A percentile compares a stretch with the other conserved stretches of the same genome.
Evolutionary conservation across 129 eudicot species (phyloP).

Genomic region (Tagetes erecta): DNA sequence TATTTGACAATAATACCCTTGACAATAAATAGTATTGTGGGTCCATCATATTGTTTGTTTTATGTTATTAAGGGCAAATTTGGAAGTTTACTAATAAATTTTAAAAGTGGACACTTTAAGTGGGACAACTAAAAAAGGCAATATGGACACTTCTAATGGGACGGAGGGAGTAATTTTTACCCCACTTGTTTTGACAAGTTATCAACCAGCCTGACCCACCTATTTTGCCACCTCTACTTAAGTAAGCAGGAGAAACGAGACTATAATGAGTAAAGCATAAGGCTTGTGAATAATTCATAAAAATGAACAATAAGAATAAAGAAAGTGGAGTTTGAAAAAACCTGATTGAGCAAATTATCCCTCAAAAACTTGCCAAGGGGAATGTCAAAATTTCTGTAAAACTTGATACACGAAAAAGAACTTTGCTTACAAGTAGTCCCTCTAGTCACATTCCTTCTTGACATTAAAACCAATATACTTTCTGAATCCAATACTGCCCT

Average conservation of each 20-base stretch:
- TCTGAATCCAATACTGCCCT: slow-evolving; percentile 63
- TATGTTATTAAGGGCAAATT: no score
- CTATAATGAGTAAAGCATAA: slow-evolving; percentile 1
- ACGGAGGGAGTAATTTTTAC: not conserved
- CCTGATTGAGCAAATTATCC: slow-evolving; percentile 89
- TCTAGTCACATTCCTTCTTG: slow-evolving; percentile 62
- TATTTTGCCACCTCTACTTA: slow-evolving; percentile 3
- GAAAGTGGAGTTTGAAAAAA: slow-evolving; percentile 18
- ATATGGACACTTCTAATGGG: no score
- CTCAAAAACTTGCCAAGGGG: slow-evolving; percentile 80
- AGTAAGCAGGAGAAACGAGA: slow-evolving; percentile 11
- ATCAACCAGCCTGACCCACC: not conserved
- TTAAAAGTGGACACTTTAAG: no score
- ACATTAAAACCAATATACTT: slow-evolving; percentile 86
- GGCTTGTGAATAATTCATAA: slow-evolving; percentile 21
- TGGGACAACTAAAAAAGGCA: no score
- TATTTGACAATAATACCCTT: no score
- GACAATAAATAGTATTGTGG: no score
- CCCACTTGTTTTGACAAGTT: not conserved
- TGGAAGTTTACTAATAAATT: no score
- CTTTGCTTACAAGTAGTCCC: slow-evolving; percentile 85
- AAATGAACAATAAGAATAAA: not conserved
- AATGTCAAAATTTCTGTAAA: slow-evolving; percentile 81
- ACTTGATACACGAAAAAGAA: slow-evolving; percentile 80
- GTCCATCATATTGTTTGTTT: no score